These are phyloP conservation scores for Priceomyces melissophilus DNA, from an alignment of 805 yeast species.

Conservation along the genomic window DNA sequence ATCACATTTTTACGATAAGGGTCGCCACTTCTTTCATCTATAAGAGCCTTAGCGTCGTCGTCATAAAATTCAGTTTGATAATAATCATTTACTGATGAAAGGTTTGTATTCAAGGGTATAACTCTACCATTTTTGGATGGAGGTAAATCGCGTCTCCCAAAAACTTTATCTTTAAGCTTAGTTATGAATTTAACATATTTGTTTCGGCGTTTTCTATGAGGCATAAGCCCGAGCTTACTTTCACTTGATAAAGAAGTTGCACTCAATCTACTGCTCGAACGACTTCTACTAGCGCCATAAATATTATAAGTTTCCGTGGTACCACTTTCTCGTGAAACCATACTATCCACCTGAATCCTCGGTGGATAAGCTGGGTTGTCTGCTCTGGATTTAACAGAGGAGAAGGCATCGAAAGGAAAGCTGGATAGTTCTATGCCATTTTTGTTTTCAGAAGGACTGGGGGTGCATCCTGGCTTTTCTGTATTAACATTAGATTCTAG, in stretches of 20 bases:
- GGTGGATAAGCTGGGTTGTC: slow-evolving; percentile 9
- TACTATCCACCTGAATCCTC: slow-evolving; percentile 20
- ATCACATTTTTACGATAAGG: slow-evolving; percentile 68
- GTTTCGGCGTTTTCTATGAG: slow-evolving; percentile 13
- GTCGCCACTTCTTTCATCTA: slow-evolving; percentile 66
- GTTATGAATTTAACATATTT: slow-evolving; percentile 12
- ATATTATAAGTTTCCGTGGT: slow-evolving; percentile 10
- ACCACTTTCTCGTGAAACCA: neutral
- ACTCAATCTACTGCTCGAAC: slow-evolving; percentile 23
- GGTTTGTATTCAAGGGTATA: slow-evolving; percentile 60
- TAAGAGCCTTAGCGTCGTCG: slow-evolving; percentile 24
- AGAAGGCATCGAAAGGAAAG: too few relatives aligned
- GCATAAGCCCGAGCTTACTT: slow-evolving; percentile 14
- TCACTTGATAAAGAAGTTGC: slow-evolving; percentile 12
- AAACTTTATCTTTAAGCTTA: slow-evolving; percentile 30
- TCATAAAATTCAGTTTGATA: slow-evolving; percentile 29
- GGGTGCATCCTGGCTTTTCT: slow-evolving; percentile 8
- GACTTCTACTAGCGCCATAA: slow-evolving; percentile 10
- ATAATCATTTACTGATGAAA: slow-evolving; percentile 27
- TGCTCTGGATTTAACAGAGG: neutral
- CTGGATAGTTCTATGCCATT: neutral
- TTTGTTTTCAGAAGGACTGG: neutral
- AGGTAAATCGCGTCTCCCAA: slow-evolving; percentile 46
- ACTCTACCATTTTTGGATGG: slow-evolving; percentile 68
- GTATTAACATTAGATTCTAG: slow-evolving; percentile 1